Base-by-base conservation (phyloP, 345 rosid species). In the Brassica juncea region DNA sequence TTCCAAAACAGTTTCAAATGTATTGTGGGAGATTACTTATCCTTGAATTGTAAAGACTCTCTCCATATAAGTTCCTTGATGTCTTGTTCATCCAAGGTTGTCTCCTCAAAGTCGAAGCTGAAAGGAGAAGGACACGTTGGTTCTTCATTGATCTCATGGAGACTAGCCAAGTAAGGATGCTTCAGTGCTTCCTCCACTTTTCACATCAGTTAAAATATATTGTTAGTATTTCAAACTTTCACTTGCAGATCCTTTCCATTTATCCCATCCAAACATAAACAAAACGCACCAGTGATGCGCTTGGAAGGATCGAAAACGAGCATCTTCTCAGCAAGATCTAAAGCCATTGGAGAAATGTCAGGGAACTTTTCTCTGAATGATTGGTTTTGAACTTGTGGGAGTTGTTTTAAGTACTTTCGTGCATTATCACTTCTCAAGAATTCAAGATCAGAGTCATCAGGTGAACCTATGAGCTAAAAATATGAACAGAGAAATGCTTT, bases 111-210 rank as follows among this genome's bases (percentile, higher is more conserved):
- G 84, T 92, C 93, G 8, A 94, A 92, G 60, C 74, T 54, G 52
- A 94, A 94, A 32, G 96, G 89, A 49, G 86, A 76, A 8, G 81
- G 82, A 74, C 97, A 92, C 1, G 78, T 88, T 3, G 96, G 98
- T 85, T 92, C 97, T 71, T 89, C 98, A 2, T 94, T 94, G 87
- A 92, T 88, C 92, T 92, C 98, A 58, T 94, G 96, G 76, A 94
- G 96, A 79, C 96, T 87, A n/a, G 87, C 86, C 64, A 94, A 55
- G 42, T 75, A 94, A 5, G 97, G 93, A 73, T 92, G 92, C 74
- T 88, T 85, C 83, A 92, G 44, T 66, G 98, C 97, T 82, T 88
- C 92, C 74, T 94, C 97, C 32, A 94, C 97, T 93, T 93, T 42
- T 44, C 37, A 72, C 27, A 67, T 23, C 1, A 44, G 7, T 4